These are phyloP conservation scores for Puya raimondii DNA, from an alignment of 176 grass and related monocot genomes.

Conservation along the genomic window DNA sequence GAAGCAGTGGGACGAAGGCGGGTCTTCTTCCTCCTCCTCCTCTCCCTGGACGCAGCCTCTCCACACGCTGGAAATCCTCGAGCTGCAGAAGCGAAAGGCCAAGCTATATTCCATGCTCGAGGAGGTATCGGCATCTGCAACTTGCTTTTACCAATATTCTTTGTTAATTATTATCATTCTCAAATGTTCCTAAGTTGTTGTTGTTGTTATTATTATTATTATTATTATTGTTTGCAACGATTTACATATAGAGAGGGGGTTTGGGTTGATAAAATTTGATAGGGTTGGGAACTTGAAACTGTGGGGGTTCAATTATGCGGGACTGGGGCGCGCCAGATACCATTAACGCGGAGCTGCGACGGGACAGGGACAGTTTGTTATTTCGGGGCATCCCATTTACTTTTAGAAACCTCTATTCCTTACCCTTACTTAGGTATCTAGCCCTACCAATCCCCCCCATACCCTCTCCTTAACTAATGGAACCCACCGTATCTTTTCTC, in stretches of 20 bases:
- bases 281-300: constrained; percentile 23
- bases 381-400: constrained; percentile 56
- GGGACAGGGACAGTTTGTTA: constrained; percentile 37
- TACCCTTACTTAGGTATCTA: constrained; percentile 38
- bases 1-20: constrained; percentile 27
- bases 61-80: constrained; percentile 57
- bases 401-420: constrained; percentile 97
- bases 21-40: constrained; percentile 53
- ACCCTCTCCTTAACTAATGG: constrained; percentile 39
- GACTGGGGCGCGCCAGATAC: constrained; percentile 24
- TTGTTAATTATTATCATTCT: not conserved
- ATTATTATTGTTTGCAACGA: too few relatives aligned
- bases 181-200: too few relatives aligned
- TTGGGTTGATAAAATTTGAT: constrained; percentile 40
- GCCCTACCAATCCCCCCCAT: constrained; percentile 10
- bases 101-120: constrained; percentile 85
- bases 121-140: constrained; percentile 48
- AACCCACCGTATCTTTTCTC: constrained; percentile 31
- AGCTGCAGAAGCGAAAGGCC: constrained; percentile 77
- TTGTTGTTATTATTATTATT: too few relatives aligned
- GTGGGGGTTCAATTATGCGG: constrained; percentile 25
- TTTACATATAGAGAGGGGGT: not conserved
- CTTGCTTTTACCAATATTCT: not conserved
- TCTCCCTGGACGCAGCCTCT: constrained; percentile 31
- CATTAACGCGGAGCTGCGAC: constrained; percentile 63